Conservation (phyloP, 768 basidiomycete genomes). For the Hericium rajendrae region DNA sequence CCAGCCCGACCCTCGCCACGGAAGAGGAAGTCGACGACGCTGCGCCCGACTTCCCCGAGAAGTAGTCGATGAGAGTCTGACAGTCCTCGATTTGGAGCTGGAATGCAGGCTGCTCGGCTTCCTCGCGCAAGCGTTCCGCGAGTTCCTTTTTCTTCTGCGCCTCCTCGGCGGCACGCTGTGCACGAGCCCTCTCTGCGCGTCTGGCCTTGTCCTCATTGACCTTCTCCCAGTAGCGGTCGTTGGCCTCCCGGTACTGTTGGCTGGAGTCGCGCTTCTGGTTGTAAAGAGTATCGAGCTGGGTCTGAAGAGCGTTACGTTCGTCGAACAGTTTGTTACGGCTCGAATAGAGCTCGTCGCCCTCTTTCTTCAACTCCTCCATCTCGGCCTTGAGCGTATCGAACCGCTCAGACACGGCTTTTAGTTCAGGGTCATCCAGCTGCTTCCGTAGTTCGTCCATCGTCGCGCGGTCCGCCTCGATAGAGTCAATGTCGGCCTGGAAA, state of each 20-base stretch:
- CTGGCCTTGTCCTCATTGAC: slow-evolving; percentile 81
- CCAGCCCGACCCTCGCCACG: slow-evolving; percentile 30
- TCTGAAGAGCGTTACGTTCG: slow-evolving; percentile 70
- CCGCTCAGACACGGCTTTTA: slow-evolving; percentile 68
- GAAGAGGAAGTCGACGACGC: slow-evolving; percentile 34
- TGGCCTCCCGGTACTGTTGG: slow-evolving; percentile 66
- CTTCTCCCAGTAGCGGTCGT: slow-evolving; percentile 76
- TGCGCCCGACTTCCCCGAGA: slow-evolving; percentile 56
- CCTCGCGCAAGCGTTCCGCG: slow-evolving; percentile 75
- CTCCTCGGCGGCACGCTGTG: slow-evolving; percentile 70
- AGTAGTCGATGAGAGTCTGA: slow-evolving; percentile 80
- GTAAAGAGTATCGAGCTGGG: slow-evolving; percentile 60
- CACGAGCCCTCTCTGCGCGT: slow-evolving; percentile 68
- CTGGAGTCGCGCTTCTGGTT: slow-evolving; percentile 68
- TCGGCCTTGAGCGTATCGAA: slow-evolving; percentile 79
- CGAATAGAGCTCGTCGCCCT: slow-evolving; percentile 77
- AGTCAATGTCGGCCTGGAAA: slow-evolving; percentile 69
- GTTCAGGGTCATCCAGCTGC: slow-evolving; percentile 85
- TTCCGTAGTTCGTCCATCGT: slow-evolving; percentile 71
- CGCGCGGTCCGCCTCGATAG: slow-evolving; percentile 71
- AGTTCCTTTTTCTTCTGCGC: slow-evolving; percentile 72
- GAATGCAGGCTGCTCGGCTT: slow-evolving; percentile 85
- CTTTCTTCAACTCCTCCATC: slow-evolving; percentile 78
- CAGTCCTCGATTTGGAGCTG: slow-evolving; percentile 94
- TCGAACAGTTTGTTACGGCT: slow-evolving; percentile 76